Evolutionary conservation across 2,329 filamentous ascomycete species (phyloP).

Genomic region (Sporothrix luriei): DNA sequence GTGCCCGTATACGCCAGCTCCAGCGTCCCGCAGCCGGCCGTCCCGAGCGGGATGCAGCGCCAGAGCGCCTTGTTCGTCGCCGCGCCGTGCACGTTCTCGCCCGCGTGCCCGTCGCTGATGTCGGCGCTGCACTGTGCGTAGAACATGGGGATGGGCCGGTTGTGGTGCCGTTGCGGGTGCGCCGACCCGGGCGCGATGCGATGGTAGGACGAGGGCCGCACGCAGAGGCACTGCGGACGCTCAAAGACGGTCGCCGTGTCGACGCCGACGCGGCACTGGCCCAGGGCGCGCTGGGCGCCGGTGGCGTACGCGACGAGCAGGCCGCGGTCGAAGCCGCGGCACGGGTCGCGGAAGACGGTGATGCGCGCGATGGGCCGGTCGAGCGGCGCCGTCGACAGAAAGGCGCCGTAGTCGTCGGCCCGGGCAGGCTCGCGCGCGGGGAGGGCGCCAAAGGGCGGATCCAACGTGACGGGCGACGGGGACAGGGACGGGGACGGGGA

Average conservation of each 20-base stretch:
- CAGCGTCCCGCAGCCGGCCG: background rate
- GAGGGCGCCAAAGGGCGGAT: conserved; percentile 8
- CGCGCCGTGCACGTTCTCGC: conserved; percentile 1
- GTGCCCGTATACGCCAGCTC: background rate
- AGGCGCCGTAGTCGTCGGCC: background rate
- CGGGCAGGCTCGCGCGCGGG: background rate
- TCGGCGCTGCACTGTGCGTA: background rate
- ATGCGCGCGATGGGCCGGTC: background rate
- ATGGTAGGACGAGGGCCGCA: background rate
- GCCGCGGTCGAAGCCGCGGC: conserved; percentile 3
- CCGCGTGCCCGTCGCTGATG: background rate
- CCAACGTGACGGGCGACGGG: background rate
- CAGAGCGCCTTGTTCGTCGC: background rate
- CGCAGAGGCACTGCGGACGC: background rate
- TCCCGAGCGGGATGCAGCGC: background rate
- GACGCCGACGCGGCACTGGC: conserved; percentile 23
- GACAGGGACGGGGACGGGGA: no score
- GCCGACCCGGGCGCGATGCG: background rate
- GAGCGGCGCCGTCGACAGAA: conserved; percentile 18
- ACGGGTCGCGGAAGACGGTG: conserved; percentile 11
- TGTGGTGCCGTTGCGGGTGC: background rate
- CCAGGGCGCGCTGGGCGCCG: conserved; percentile 22
- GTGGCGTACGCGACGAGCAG: background rate
- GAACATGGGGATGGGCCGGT: background rate
- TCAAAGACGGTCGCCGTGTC: conserved; percentile 3